These are phyloP conservation scores for Fomitopsis betulina DNA, from an alignment of 1,284 basidiomycete genomes.

Conservation along the genomic window DNA sequence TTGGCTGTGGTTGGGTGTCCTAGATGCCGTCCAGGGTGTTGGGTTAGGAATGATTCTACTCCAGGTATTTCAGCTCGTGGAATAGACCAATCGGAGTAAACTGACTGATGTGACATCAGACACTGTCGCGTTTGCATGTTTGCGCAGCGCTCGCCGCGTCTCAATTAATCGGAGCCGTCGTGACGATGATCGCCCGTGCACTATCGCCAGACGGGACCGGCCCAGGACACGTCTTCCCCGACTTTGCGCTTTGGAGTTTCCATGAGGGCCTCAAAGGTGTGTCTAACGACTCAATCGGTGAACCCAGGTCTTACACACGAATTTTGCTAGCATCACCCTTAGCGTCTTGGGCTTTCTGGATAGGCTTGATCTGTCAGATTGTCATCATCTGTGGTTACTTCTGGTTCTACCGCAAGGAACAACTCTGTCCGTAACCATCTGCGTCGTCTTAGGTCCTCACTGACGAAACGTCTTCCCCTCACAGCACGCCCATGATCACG, in stretches of 20 bases:
- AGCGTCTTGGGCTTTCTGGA: constrained; percentile 82
- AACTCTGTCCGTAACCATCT: constrained; percentile 51
- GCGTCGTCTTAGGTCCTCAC: not conserved
- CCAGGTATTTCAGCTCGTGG: constrained; percentile 43
- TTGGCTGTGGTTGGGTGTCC: constrained; percentile 92
- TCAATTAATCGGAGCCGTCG: constrained; percentile 77
- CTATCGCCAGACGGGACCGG: constrained; percentile 83
- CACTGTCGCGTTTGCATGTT: constrained; percentile 86
- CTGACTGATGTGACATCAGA: constrained; percentile 35
- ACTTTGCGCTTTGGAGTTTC: constrained; percentile 85
- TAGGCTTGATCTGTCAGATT: constrained; percentile 75
- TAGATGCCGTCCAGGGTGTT: constrained; percentile 90
- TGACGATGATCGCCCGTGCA: constrained; percentile 82
- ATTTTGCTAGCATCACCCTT: constrained; percentile 42
- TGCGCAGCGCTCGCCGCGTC: constrained; percentile 88
- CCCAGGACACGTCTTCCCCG: constrained; percentile 88
- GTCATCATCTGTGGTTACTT: constrained; percentile 89
- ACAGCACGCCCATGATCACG: constrained; percentile 38
- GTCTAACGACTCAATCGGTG: constrained; percentile 8
- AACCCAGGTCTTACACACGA: not conserved
- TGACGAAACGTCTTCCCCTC: not conserved
- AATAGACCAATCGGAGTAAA: constrained; percentile 1
- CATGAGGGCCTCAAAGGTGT: constrained; percentile 55
- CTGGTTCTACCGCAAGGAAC: constrained; percentile 91
- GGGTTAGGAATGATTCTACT: constrained; percentile 92